These are phyloP conservation scores for Plantago major DNA, from an alignment of 257 asterid species.

Conservation along the genomic window DNA sequence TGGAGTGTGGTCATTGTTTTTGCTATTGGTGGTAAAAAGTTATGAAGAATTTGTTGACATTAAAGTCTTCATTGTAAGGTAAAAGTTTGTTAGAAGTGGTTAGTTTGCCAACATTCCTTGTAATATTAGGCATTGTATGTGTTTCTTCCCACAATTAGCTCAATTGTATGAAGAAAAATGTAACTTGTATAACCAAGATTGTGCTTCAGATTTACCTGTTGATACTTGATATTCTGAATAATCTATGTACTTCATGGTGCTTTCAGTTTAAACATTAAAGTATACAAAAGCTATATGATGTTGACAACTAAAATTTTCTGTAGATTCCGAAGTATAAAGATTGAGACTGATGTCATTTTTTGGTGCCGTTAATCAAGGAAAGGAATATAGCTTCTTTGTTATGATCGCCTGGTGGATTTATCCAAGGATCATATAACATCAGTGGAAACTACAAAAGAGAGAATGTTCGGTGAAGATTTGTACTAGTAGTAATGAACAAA, in stretches of 20 bases:
- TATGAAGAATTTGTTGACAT: constrained; percentile 9
- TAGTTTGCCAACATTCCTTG: constrained; percentile 1
- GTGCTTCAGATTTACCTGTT: not conserved
- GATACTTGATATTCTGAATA: not conserved
- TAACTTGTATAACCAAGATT: not conserved
- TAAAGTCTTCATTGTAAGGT: not conserved
- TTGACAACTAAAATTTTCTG: not conserved
- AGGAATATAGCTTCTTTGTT: not conserved
- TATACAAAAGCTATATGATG: not conserved
- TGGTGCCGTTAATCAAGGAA: not conserved
- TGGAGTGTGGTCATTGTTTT: not conserved
- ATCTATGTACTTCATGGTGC: not conserved
- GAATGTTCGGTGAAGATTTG: not conserved
- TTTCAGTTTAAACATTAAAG: too few species aligned
- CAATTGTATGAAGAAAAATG: constrained; percentile 2
- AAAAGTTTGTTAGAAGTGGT: not conserved
- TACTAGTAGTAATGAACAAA: too few species aligned
- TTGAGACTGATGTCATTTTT: constrained; percentile 2
- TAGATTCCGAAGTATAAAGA: too few species aligned
- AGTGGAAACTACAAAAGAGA: not conserved
- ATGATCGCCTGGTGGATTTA: not conserved
- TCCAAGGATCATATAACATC: not conserved
- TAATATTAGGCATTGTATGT: constrained; percentile 6
- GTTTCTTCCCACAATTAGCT: constrained; percentile 11
- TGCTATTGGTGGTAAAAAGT: not conserved